Percentiles rank a stretch among this genome's conserved stretches.
Evolutionary conservation across 306 rosid genomes (phyloP).

Genomic region (Dryas drummondii): DNA sequence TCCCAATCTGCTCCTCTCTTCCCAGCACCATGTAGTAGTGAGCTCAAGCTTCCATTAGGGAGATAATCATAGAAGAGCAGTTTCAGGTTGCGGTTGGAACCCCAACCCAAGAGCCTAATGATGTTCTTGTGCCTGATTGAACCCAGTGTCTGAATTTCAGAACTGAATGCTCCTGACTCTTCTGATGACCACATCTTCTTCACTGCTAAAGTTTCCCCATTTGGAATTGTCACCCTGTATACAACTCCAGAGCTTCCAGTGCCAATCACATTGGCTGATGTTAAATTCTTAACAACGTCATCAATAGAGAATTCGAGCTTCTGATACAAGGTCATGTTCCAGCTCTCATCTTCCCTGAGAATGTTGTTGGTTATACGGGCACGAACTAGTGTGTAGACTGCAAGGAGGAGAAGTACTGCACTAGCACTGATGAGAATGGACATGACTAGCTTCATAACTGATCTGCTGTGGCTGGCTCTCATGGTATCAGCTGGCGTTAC

Average conservation of each 20-base stretch:
- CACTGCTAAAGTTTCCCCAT: slow-evolving; percentile 61
- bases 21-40: slow-evolving; percentile 64
- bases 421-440: slow-evolving; percentile 52
- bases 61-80: slow-evolving; percentile 72
- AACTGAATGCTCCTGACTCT: slow-evolving; percentile 53
- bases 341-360: slow-evolving; percentile 42
- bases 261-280: slow-evolving; percentile 69
- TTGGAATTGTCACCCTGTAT: slow-evolving; percentile 56
- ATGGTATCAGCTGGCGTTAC: slow-evolving; percentile 32
- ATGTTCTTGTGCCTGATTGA: slow-evolving; percentile 71
- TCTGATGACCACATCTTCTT: slow-evolving; percentile 80
- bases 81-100: slow-evolving; percentile 52
- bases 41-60: slow-evolving; percentile 84
- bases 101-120: slow-evolving; percentile 70
- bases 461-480: slow-evolving; percentile 28
- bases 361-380: slow-evolving; percentile 34
- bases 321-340: slow-evolving; percentile 85
- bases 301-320: slow-evolving; percentile 62
- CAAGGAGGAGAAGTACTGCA: slow-evolving; percentile 51
- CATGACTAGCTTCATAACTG: slow-evolving; percentile 42
- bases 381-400: slow-evolving; percentile 44
- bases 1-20: slow-evolving; percentile 76
- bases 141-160: slow-evolving; percentile 63
- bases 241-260: slow-evolving; percentile 84
- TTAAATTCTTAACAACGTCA: slow-evolving; percentile 55